Conservation (phyloP, 2,329 filamentous ascomycete genomes). For the Colletotrichum incanum region DNA sequence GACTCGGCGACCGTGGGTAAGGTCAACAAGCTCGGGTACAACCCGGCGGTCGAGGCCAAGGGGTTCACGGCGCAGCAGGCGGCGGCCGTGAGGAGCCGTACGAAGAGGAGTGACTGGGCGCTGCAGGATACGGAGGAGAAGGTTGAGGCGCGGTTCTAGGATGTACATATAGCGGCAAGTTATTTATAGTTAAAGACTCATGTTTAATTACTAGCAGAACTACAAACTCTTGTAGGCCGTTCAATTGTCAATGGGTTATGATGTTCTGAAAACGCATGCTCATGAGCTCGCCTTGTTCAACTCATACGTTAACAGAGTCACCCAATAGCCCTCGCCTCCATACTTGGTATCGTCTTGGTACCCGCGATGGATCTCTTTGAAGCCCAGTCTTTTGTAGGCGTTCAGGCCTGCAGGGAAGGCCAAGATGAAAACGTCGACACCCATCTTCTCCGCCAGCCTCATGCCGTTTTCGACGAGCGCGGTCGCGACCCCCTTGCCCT, state of each 20-base stretch:
- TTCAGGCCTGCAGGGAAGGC: constrained; percentile 45
- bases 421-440: constrained; percentile 47
- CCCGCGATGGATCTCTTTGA: constrained; percentile 45
- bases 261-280: not conserved
- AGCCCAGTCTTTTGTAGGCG: constrained; percentile 48
- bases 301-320: constrained; percentile 25
- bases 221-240: not conserved
- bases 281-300: constrained; percentile 1
- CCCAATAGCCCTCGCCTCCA: constrained; percentile 25
- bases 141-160: constrained; percentile 57
- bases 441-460: constrained; percentile 46
- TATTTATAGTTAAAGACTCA: not conserved
- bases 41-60: constrained; percentile 90
- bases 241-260: not conserved
- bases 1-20: constrained; percentile 76
- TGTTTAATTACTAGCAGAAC: not conserved
- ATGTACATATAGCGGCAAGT: not conserved
- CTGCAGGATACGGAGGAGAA: constrained; percentile 73
- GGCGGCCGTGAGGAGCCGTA: constrained; percentile 78
- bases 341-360: constrained; percentile 48
- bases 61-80: constrained; percentile 88
- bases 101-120: constrained; percentile 78
- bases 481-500: constrained; percentile 48
- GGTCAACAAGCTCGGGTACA: constrained; percentile 84
- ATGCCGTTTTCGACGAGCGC: constrained; percentile 48